A percentile compares a stretch with the other conserved stretches of the same genome.
These are phyloP conservation scores for Beauveria bassiana DNA, from an alignment of 2,329 filamentous ascomycete genomes.

Conservation along the genomic window DNA sequence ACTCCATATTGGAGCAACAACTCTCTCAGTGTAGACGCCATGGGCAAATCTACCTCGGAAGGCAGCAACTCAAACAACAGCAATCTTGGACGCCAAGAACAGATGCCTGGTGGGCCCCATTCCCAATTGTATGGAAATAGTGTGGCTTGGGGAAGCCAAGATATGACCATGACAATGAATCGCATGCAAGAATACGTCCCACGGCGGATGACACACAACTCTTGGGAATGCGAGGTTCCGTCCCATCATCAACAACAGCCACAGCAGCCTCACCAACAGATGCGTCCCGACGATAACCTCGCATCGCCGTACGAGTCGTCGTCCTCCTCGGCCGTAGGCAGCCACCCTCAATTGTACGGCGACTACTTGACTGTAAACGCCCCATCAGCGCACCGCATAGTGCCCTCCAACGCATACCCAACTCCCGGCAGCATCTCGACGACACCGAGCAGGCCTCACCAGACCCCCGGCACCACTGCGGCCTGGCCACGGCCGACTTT, in stretches of 20 bases:
- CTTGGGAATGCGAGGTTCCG: background rate
- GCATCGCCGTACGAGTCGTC: conserved; percentile 1
- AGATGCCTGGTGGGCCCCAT: background rate
- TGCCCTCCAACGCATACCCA: background rate
- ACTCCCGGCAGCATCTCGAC: background rate
- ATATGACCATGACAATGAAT: background rate
- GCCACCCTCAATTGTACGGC: background rate
- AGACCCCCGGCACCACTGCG: background rate
- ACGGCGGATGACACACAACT: background rate
- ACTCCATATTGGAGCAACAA: background rate
- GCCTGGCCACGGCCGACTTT: background rate
- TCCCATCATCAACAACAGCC: background rate
- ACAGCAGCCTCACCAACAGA: background rate
- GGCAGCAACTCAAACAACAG: background rate
- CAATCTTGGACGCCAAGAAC: background rate
- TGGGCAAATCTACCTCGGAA: background rate
- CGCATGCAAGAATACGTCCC: conserved; percentile 1
- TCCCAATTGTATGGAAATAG: background rate
- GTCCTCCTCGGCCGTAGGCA: background rate
- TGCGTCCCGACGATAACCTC: background rate
- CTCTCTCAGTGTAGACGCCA: background rate
- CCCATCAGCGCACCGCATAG: background rate
- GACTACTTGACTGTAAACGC: background rate
- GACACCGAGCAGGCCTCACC: background rate
- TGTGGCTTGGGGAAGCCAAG: background rate